These are phyloP conservation scores for Artemisia tridentata DNA, from an alignment of 129 eudicot genomes.

Conservation along the genomic window DNA sequence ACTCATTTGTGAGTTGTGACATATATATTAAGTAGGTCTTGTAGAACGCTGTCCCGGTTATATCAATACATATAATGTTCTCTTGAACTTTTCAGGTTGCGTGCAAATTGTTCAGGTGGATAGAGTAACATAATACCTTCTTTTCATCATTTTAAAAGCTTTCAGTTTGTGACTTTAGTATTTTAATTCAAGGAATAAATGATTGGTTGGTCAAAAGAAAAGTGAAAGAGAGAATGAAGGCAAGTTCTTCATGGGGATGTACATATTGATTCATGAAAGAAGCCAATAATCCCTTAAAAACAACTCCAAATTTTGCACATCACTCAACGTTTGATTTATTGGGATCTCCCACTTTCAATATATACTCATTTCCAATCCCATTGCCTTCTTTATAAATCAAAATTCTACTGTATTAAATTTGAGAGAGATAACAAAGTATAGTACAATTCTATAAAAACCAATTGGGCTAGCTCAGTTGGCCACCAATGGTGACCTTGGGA, in stretches of 20 bases:
- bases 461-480: too few species aligned
- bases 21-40: too few species aligned
- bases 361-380: background rate
- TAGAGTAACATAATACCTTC: too few species aligned
- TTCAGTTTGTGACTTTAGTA: background rate
- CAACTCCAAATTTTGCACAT: constrained; percentile 28
- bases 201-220: constrained; percentile 32
- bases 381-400: background rate
- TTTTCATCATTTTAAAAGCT: background rate
- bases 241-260: constrained; percentile 19
- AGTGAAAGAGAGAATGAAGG: constrained; percentile 15
- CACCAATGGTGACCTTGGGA: too few species aligned
- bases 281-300: constrained; percentile 27
- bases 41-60: too few species aligned
- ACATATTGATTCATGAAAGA: constrained; percentile 31
- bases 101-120: too few species aligned
- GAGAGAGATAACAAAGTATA: background rate
- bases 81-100: too few species aligned
- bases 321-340: constrained; percentile 31
- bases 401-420: background rate
- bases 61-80: too few species aligned
- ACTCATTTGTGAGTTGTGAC: too few species aligned
- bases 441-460: background rate
- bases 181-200: constrained; percentile 13
- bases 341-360: constrained; percentile 32